Evolutionary conservation across 1,284 basidiomycete genomes (phyloP), one percentile per base, ranked within the genome.

Genomic region (Dichomitus squalens): DNA sequence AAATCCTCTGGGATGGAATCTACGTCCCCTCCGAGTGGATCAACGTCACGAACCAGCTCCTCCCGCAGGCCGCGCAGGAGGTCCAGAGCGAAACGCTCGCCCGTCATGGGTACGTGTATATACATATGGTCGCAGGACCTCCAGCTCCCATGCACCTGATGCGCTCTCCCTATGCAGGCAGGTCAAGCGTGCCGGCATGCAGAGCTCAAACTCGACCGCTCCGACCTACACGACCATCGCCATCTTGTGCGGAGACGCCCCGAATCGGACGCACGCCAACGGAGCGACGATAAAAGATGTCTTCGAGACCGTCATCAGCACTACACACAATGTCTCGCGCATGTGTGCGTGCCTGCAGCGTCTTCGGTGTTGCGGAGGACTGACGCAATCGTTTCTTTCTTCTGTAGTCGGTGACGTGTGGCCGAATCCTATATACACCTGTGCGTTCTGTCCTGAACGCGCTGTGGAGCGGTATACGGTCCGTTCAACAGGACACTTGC

Each of bases 391-490:
- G 21, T 7, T 16, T 9, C 25, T 41, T 9, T 11, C 20, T n/a
- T n/a, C n/a, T n/a, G n/a, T n/a, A 65, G 64, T 64, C 20, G 57
- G 57, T 1, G 21, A 38, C 4, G 4, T 34, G 0, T 65, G 57
- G 56, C 61, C 57, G 7, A 16, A 18, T 9, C 7, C 16, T 1
- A 27, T 49, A 21, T 55, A 57, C 50, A 29, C 52, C 20, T 61
- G 61, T 23, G 34, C 51, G n/a, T 50, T 55, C 21, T 65, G 64
- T 64, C 60, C 64, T 2, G 56, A 52, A 2, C 65, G 65, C n/a
- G 62, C 66, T 0, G 62, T 65, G 0, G 67, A 69, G 55, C 36
- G 66, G 38, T 69, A 64, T 51, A 52, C 39, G 66, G 68, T 1
- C 63, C 66, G n/a, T 68, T 65, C 49, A 64, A 68, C 49, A 61